phyloP scores from a whole-genome alignment of 1,284 basidiomycete species.

The Cystobasidiaceae sp. region DNA sequence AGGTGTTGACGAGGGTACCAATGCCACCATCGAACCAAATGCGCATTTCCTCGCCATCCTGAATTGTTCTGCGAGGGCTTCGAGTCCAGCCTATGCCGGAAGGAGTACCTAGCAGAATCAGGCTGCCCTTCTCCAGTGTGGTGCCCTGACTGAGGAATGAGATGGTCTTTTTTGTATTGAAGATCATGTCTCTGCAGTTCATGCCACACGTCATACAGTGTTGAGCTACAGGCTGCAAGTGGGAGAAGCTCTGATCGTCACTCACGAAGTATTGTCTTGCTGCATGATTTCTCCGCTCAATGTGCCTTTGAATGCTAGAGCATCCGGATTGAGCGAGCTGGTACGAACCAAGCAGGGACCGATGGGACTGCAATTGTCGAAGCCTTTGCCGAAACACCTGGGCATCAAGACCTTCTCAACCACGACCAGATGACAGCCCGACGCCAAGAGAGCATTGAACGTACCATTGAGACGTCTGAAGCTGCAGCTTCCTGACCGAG shows the following conservation, averaged over 20 bases:
- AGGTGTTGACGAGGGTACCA: too few relatives aligned
- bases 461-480: not conserved
- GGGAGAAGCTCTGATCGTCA: not conserved
- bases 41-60: constrained; percentile 18
- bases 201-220: not conserved
- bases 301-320: constrained; percentile 12
- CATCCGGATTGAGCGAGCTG: constrained; percentile 7
- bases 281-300: constrained; percentile 13
- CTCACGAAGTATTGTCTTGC: constrained; percentile 12
- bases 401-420: not conserved
- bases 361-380: constrained; percentile 24
- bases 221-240: not conserved
- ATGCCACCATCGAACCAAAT: constrained; percentile 22
- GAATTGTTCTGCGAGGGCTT: not conserved
- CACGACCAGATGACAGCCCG: not conserved
- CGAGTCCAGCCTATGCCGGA: constrained; percentile 23
- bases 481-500: constrained; percentile 16
- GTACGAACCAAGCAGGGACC: constrained; percentile 16
- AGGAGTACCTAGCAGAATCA: constrained; percentile 24
- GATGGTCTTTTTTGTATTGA: constrained; percentile 3
- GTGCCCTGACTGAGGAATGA: constrained; percentile 18
- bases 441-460: not conserved
- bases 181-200: constrained; percentile 25
- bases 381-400: constrained; percentile 31
- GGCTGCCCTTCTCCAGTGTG: constrained; percentile 4